Conservation (phyloP, 1,284 basidiomycete genomes). For the Cryptococcus sp. region DNA sequence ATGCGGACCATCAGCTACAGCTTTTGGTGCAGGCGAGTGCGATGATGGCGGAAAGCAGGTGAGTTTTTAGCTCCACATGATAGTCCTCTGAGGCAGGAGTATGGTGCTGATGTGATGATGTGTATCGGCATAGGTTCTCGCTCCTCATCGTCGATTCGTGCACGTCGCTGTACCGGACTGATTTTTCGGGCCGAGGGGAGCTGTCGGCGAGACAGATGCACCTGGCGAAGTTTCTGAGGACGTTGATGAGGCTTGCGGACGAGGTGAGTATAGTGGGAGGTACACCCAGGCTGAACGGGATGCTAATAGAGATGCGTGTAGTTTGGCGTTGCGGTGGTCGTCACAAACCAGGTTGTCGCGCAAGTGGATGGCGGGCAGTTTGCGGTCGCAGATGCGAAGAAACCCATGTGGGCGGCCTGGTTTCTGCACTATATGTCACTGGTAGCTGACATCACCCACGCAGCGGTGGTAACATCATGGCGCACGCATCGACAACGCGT, state of each 20-base stretch:
- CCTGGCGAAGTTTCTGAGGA: slow-evolving; percentile 94
- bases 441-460: slow-evolving; percentile 13
- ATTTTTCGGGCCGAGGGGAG: slow-evolving; percentile 94
- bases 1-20: slow-evolving; percentile 94
- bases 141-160: slow-evolving; percentile 95
- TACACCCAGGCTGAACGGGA: neutral
- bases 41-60: slow-evolving; percentile 96
- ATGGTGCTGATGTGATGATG: neutral
- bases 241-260: slow-evolving; percentile 88
- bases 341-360: slow-evolving; percentile 98
- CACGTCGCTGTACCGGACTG: slow-evolving; percentile 92
- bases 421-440: neutral
- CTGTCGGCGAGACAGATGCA: slow-evolving; percentile 93
- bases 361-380: slow-evolving; percentile 91
- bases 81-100: no score
- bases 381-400: slow-evolving; percentile 81
- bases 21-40: slow-evolving; percentile 89
- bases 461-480: slow-evolving; percentile 86
- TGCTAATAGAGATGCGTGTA: slow-evolving; percentile 42
- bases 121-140: slow-evolving; percentile 70
- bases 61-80: slow-evolving; percentile 19
- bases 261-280: slow-evolving; percentile 53
- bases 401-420: slow-evolving; percentile 70
- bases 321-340: slow-evolving; percentile 96
- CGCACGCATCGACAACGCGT: slow-evolving; percentile 92